Percentiles rank a stretch among this genome's conserved stretches.
Conservation (phyloP, 1,284 basidiomycete genomes). For the Crucibulum cyathiforme region DNA sequence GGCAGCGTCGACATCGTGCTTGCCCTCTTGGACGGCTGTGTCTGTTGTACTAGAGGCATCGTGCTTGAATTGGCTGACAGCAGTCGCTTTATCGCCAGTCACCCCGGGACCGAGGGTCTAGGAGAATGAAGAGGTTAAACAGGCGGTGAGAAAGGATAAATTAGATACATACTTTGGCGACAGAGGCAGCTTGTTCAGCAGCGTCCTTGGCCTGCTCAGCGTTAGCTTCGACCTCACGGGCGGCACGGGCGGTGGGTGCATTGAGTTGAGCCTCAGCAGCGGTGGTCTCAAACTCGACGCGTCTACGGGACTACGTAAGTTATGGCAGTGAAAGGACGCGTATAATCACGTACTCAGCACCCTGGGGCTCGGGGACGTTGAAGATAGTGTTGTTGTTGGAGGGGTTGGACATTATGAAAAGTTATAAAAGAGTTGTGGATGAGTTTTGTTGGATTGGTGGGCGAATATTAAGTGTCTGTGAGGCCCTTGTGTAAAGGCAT, state of each 20-base stretch:
- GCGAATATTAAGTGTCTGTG: neutral
- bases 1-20: slow-evolving; percentile 51
- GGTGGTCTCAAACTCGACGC: slow-evolving; percentile 50
- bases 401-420: neutral
- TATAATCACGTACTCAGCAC: slow-evolving; percentile 33
- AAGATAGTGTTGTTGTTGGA: slow-evolving; percentile 35
- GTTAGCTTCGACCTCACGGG: slow-evolving; percentile 33
- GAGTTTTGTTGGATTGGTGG: neutral
- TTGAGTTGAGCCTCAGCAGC: slow-evolving; percentile 56
- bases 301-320: slow-evolving; percentile 10
- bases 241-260: slow-evolving; percentile 48
- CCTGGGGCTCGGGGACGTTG: slow-evolving; percentile 39
- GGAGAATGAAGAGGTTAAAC: neutral
- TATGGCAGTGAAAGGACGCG: neutral
- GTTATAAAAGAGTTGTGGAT: neutral
- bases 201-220: slow-evolving; percentile 51
- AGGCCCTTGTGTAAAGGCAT: no score
- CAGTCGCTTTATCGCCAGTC: slow-evolving; percentile 45
- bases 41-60: slow-evolving; percentile 51
- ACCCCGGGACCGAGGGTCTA: slow-evolving; percentile 52
- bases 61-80: slow-evolving; percentile 51
- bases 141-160: neutral
- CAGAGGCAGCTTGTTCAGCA: slow-evolving; percentile 52
- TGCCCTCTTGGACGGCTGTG: slow-evolving; percentile 60
- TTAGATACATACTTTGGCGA: slow-evolving; percentile 48